Conservation (phyloP, 2,329 filamentous ascomycete genomes). For the Penicillium psychrosexuale region DNA sequence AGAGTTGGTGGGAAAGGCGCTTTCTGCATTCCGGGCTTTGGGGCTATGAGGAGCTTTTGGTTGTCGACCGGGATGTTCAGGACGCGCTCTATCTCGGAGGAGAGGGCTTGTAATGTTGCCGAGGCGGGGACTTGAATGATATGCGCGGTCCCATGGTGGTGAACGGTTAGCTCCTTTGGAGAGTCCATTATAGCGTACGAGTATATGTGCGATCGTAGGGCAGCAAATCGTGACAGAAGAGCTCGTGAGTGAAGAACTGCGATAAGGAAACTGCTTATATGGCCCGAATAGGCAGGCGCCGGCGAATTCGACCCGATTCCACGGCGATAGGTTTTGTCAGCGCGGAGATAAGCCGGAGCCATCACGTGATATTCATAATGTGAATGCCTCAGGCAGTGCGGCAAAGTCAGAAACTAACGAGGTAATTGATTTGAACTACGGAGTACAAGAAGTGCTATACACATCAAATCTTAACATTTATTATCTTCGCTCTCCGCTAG, state of each 20-base stretch:
- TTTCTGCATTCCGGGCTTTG: conserved; percentile 48
- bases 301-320: conserved; percentile 30
- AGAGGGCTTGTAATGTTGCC: conserved; percentile 51
- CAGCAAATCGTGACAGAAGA: not conserved
- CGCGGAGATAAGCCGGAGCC: conserved; percentile 24
- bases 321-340: conserved; percentile 34
- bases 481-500: too few relatives aligned
- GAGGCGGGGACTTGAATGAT: conserved; percentile 47
- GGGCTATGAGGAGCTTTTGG: conserved; percentile 47
- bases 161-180: conserved; percentile 48
- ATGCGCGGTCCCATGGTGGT: conserved; percentile 54
- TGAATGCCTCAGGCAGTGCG: not conserved
- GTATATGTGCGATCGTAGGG: not conserved
- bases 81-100: conserved; percentile 30
- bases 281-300: conserved; percentile 14
- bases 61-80: conserved; percentile 42
- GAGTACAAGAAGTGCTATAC: too few relatives aligned
- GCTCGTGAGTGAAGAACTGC: not conserved
- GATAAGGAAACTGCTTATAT: conserved; percentile 3
- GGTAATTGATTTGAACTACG: too few relatives aligned
- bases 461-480: too few relatives aligned
- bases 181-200: conserved; percentile 6
- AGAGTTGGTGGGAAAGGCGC: conserved; percentile 41
- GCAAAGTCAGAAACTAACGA: too few relatives aligned
- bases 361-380: not conserved